Evolutionary conservation across 495 filamentous ascomycete genomes (phyloP).

Genomic region (Cetradonia linearis): DNA sequence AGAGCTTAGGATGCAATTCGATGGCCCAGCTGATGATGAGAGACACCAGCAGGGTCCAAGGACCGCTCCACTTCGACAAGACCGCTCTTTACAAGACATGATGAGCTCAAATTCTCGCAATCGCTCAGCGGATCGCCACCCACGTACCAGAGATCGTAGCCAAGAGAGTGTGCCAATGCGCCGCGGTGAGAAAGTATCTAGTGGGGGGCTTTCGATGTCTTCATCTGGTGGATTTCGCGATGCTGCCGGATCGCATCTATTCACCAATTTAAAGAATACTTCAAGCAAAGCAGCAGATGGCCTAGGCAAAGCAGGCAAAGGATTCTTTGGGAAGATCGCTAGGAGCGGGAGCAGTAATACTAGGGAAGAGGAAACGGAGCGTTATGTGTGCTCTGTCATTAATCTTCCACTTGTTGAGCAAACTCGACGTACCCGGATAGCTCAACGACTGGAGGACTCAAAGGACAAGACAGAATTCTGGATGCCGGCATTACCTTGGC

Average conservation of each 20-base stretch:
- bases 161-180: conserved; percentile 2
- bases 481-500: conserved; percentile 89
- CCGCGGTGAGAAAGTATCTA: conserved; percentile 12
- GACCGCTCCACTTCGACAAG: conserved; percentile 51
- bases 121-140: conserved; percentile 53
- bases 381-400: conserved; percentile 68
- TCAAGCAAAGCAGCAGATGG: conserved; percentile 62
- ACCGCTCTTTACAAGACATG: conserved; percentile 53
- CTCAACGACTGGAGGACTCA: conserved; percentile 70
- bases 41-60: conserved; percentile 31
- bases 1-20: conserved; percentile 12
- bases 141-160: conserved; percentile 19
- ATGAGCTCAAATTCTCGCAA: conserved; percentile 52
- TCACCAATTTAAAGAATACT: conserved; percentile 62
- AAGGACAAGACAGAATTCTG: conserved; percentile 92
- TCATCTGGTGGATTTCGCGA: conserved; percentile 53
- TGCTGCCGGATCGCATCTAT: conserved; percentile 52
- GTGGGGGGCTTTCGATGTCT: conserved; percentile 15
- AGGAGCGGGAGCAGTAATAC: conserved; percentile 62
- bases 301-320: conserved; percentile 63
- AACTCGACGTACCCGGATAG: conserved; percentile 75
- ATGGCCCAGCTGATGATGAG: conserved; percentile 4
- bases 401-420: conserved; percentile 74
- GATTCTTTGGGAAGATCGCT: conserved; percentile 64
- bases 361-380: conserved; percentile 58